phyloP scores from a whole-genome alignment of 2,329 filamentous ascomycete species.

The Fusarium chuoi region DNA sequence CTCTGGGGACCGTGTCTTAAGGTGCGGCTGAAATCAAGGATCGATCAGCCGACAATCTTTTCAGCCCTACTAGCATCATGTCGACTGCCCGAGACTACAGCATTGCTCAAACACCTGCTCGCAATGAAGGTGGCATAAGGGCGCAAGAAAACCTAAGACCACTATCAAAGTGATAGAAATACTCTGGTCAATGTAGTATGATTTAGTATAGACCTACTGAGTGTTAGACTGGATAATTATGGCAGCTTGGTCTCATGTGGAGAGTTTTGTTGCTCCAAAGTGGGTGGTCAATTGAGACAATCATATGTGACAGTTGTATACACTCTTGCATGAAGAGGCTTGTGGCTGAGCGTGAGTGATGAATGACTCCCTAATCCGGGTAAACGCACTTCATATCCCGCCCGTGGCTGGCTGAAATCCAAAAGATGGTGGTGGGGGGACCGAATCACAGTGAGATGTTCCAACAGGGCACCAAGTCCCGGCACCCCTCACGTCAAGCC shows the following conservation, averaged over 20 bases:
- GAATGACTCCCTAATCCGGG: too few species aligned
- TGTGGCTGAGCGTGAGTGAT: background rate
- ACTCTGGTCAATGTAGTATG: accelerated
- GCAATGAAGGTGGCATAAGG: background rate
- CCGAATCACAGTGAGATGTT: background rate
- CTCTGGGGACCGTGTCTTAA: accelerated
- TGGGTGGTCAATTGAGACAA: background rate
- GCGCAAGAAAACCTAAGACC: background rate
- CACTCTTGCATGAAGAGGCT: background rate
- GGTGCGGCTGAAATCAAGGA: background rate
- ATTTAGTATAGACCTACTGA: background rate
- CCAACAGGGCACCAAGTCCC: too few species aligned
- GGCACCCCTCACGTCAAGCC: background rate
- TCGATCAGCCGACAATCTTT: too few species aligned
- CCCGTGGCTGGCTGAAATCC: background rate
- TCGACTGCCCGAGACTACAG: background rate
- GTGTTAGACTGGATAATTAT: background rate
- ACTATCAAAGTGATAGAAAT: background rate
- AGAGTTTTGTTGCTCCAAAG: accelerated
- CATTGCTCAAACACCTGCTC: accelerated
- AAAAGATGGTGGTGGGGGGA: background rate
- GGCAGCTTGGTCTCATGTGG: too few species aligned
- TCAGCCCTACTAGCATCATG: background rate
- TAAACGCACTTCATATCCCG: too few species aligned
- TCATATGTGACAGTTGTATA: background rate